Conservation (phyloP, 805 yeast genomes). For the Metschnikowia koreensis region DNA sequence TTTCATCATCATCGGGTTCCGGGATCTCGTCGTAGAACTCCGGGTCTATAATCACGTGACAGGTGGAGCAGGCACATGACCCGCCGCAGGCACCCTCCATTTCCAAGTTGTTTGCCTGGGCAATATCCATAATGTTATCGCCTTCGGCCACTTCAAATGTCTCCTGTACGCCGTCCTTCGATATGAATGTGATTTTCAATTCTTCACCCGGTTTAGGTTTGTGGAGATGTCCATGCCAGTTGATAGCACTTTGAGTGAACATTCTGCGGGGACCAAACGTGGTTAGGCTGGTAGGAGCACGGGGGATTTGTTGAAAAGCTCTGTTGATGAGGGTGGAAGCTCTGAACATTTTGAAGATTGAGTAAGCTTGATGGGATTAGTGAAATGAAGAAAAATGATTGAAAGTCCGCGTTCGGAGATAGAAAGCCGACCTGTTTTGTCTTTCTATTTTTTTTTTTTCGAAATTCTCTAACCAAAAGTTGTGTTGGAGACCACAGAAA, state of each 20-base stretch:
- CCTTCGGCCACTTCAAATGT: conserved; percentile 88
- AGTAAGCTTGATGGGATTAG: not conserved
- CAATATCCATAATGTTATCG: conserved; percentile 87
- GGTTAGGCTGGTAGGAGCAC: not conserved
- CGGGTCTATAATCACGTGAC: conserved; percentile 96
- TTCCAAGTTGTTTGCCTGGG: conserved; percentile 88
- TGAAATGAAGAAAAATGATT: not conserved
- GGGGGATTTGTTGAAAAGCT: not conserved
- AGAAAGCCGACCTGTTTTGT: not conserved
- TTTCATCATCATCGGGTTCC: conserved; percentile 96
- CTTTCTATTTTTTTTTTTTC: not conserved
- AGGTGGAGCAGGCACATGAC: conserved; percentile 97
- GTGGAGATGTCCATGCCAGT: conserved; percentile 79
- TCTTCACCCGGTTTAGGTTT: conserved; percentile 95
- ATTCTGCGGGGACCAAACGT: conserved; percentile 1
- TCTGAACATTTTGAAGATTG: conserved; percentile 3
- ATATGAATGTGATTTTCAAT: conserved; percentile 72
- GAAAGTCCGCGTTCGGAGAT: not conserved
- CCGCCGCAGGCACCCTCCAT: conserved; percentile 99
- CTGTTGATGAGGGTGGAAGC: not conserved
- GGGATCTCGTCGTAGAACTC: conserved; percentile 87
- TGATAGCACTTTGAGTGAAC: conserved; percentile 2
- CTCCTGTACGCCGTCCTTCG: conserved; percentile 85
- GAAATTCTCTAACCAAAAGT: too few species aligned
- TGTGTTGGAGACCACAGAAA: too few species aligned